phyloP scores from a whole-genome alignment of 345 rosid species.

The Lepidium didymum region DNA sequence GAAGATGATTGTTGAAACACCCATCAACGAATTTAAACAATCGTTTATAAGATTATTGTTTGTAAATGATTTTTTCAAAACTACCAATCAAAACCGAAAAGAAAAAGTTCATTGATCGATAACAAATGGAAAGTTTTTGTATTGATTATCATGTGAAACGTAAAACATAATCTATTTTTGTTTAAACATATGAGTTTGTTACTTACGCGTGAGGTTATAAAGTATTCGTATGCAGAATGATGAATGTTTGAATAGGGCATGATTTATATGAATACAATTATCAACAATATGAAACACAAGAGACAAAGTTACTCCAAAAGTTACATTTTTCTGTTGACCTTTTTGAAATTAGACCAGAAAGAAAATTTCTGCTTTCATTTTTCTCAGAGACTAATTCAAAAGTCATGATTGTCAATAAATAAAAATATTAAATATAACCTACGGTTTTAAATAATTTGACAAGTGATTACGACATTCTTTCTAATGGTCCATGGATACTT shows the following conservation, averaged over 20 bases:
- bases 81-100: too few relatives aligned
- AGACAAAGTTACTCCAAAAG: slow-evolving; percentile 26
- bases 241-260: slow-evolving; percentile 24
- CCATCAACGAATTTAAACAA: too few relatives aligned
- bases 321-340: slow-evolving; percentile 23
- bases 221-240: slow-evolving; percentile 26
- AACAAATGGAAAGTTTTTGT: neutral
- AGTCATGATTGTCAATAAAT: slow-evolving; percentile 19
- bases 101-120: too few relatives aligned
- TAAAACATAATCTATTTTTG: neutral
- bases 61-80: too few relatives aligned
- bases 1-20: too few relatives aligned
- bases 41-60: too few relatives aligned
- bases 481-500: neutral
- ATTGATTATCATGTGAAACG: neutral
- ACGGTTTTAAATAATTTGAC: slow-evolving; percentile 7
- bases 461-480: slow-evolving; percentile 15
- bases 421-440: slow-evolving; percentile 13
- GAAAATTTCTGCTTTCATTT: neutral
- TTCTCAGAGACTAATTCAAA: slow-evolving; percentile 19
- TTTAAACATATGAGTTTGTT: slow-evolving; percentile 1
- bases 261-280: slow-evolving; percentile 21
- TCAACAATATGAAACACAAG: slow-evolving; percentile 7
- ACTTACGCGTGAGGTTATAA: slow-evolving; percentile 27
- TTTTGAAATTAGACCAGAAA: slow-evolving; percentile 11